phyloP scores from a whole-genome alignment of 2,329 filamentous ascomycete species.

The Leptographium procerum region DNA sequence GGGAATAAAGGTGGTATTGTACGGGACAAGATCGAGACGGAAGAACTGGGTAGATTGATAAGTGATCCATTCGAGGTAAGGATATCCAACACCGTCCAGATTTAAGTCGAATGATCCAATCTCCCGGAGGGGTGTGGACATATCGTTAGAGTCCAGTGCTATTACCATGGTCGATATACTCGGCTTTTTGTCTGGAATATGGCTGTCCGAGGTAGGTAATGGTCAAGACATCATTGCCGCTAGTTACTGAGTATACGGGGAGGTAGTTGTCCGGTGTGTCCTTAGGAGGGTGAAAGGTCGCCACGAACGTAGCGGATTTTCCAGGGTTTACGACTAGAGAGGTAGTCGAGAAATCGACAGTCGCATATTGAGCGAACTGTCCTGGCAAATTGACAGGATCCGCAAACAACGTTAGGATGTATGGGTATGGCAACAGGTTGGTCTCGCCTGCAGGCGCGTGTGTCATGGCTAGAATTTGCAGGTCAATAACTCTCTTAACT shows the following conservation, averaged over 20 bases:
- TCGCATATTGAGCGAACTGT: constrained; percentile 21
- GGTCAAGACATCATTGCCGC: constrained; percentile 6
- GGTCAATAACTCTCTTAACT: no score
- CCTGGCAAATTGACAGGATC: no score
- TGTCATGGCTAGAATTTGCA: neutral
- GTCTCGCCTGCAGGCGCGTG: neutral
- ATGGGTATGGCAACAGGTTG: neutral
- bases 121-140: no score
- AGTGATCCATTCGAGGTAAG: no score
- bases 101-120: no score
- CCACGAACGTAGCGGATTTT: constrained; percentile 31
- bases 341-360: constrained; percentile 26
- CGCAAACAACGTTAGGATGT: neutral
- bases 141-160: neutral
- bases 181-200: neutral
- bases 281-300: constrained; percentile 30
- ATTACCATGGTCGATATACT: neutral
- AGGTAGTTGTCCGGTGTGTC: constrained; percentile 25
- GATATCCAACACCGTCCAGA: no score
- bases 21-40: neutral
- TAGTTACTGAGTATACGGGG: constrained; percentile 35
- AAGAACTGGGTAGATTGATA: no score
- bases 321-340: constrained; percentile 29
- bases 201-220: neutral
- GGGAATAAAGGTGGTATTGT: neutral